Percentiles rank a stretch among this genome's conserved stretches.
These are phyloP conservation scores for Asterophora lycoperdoides DNA, from an alignment of 768 basidiomycete genomes.

Conservation along the genomic window DNA sequence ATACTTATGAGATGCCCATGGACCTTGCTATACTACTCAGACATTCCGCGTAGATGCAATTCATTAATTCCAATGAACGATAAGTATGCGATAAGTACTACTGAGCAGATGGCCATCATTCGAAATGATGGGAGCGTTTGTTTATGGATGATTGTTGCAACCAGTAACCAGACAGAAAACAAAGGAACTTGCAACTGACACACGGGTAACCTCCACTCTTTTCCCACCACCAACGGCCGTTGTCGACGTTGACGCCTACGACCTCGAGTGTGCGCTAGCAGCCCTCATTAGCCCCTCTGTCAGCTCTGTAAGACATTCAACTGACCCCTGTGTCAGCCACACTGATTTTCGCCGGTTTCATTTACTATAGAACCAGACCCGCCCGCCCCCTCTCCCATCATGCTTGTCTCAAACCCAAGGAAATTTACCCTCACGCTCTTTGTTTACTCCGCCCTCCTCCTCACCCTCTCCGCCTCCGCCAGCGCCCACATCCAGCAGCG, in stretches of 20 bases:
- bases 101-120: constrained; percentile 10
- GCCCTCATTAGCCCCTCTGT: constrained; percentile 7
- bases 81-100: too few relatives aligned
- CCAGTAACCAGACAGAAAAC: constrained; percentile 4
- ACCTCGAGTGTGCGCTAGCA: constrained; percentile 15
- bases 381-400: constrained; percentile 24
- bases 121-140: constrained; percentile 1
- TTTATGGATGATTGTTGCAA: constrained; percentile 11
- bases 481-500: constrained; percentile 41
- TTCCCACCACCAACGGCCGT: constrained; percentile 6
- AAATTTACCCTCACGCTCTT: constrained; percentile 59
- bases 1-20: too few relatives aligned
- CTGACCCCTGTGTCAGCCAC: not conserved
- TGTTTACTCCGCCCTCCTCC: constrained; percentile 52
- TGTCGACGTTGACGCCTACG: constrained; percentile 1
- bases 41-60: not conserved
- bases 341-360: not conserved
- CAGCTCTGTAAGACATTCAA: constrained; percentile 1
- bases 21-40: not conserved
- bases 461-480: constrained; percentile 47
- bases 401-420: constrained; percentile 44
- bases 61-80: too few relatives aligned
- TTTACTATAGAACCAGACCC: constrained; percentile 1
- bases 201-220: constrained; percentile 6
- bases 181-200: constrained; percentile 1